phyloP scores from a whole-genome alignment of 371 early-diverging fungal genomes.

The Rhizopus stolonifer region DNA sequence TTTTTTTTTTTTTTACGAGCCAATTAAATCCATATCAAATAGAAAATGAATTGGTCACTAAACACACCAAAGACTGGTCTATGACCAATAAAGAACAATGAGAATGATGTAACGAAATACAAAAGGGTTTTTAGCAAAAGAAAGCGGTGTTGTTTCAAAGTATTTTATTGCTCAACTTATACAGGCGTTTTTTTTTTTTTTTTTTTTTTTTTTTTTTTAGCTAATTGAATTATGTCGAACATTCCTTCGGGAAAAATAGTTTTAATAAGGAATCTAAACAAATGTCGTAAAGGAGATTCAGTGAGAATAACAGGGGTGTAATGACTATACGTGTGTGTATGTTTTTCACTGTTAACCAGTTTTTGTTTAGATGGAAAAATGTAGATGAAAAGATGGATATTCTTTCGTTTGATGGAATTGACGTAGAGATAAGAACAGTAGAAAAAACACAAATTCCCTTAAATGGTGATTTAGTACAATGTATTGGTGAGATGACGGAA shows the following conservation, averaged over 20 bases:
- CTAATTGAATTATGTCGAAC: neutral
- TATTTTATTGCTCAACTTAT: neutral
- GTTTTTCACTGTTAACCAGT: too few relatives aligned
- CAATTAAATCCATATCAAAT: too few relatives aligned
- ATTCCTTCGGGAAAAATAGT: slow-evolving; percentile 17
- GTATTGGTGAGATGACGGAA: slow-evolving; percentile 17
- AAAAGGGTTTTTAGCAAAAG: too few relatives aligned
- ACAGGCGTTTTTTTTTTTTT: neutral
- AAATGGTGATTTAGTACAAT: slow-evolving; percentile 16
- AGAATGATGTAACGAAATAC: too few relatives aligned
- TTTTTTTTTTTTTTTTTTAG: neutral
- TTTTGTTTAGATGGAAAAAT: slow-evolving; percentile 7
- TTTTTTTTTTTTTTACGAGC: too few relatives aligned
- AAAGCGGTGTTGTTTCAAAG: too few relatives aligned
- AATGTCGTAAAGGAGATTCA: slow-evolving; percentile 13
- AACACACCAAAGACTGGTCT: too few relatives aligned
- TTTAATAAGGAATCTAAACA: slow-evolving; percentile 7
- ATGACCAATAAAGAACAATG: too few relatives aligned
- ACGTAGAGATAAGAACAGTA: slow-evolving; percentile 1
- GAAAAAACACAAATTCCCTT: neutral
- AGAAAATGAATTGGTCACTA: too few relatives aligned
- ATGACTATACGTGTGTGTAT: neutral
- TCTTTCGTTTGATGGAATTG: neutral
- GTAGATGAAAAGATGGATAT: slow-evolving; percentile 1
- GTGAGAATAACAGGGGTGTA: slow-evolving; percentile 23